These are phyloP conservation scores for Penicillium subrubescens DNA, from an alignment of 495 filamentous ascomycete genomes.

Conservation along the genomic window DNA sequence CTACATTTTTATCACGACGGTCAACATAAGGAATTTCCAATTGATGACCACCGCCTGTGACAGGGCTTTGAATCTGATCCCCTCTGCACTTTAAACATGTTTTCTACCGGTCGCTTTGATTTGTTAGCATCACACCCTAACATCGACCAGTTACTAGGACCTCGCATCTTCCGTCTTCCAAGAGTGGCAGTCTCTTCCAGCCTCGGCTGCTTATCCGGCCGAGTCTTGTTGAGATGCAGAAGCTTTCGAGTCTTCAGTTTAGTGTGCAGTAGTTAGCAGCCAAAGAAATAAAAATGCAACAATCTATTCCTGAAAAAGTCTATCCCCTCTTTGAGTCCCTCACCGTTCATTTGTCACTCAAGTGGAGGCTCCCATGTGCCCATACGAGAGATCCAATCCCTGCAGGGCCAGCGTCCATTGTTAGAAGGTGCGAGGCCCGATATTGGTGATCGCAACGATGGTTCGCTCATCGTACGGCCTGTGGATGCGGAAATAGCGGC, in stretches of 20 bases:
- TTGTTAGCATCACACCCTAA: constrained; percentile 22
- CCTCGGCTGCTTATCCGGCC: constrained; percentile 1
- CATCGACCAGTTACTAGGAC: constrained; percentile 20
- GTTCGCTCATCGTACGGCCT: constrained; percentile 13
- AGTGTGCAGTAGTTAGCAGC: constrained; percentile 16
- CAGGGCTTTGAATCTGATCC: constrained; percentile 72
- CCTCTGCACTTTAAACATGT: constrained; percentile 13
- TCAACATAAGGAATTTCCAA: constrained; percentile 82
- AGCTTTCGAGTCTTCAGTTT: constrained; percentile 4
- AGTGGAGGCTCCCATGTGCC: not conserved
- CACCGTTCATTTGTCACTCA: not conserved
- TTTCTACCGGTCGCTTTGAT: constrained; percentile 17
- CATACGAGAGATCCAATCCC: not conserved
- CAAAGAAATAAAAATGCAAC: constrained; percentile 10
- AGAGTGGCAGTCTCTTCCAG: not conserved
- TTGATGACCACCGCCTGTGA: constrained; percentile 93
- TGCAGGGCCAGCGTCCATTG: not conserved
- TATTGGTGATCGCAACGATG: constrained; percentile 7
- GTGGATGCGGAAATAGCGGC: constrained; percentile 20
- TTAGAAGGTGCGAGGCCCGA: constrained; percentile 7
- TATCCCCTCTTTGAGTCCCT: not conserved
- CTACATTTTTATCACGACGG: constrained; percentile 86
- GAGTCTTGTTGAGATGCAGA: not conserved
- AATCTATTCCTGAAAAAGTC: not conserved
- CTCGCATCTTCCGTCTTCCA: not conserved